Percentiles rank a stretch among this genome's conserved stretches.
Evolutionary conservation across 1,284 basidiomycete species (phyloP).

Genomic region (Puccinia coronata): DNA sequence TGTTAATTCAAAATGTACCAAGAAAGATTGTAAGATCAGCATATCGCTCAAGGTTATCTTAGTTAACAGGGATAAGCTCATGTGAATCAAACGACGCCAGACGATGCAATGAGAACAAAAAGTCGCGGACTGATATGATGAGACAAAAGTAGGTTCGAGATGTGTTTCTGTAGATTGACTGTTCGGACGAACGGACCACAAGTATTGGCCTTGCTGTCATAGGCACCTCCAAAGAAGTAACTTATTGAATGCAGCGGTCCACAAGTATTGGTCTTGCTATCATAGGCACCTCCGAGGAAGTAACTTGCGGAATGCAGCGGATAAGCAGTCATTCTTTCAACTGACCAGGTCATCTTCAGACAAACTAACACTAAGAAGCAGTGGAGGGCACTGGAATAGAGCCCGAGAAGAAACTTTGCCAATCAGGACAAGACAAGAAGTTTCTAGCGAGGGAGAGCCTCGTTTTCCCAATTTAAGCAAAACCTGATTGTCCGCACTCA

Average conservation of each 20-base stretch:
- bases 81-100: neutral
- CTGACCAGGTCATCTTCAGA: neutral
- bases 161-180: neutral
- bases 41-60: neutral
- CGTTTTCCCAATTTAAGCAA: too few species aligned
- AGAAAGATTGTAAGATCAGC: neutral
- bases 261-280: too few species aligned
- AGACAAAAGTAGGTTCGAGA: too few species aligned
- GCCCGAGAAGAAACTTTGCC: neutral
- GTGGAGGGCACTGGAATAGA: neutral
- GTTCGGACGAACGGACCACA: neutral
- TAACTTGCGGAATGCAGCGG: too few species aligned
- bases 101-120: neutral
- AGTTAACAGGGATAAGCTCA: neutral
- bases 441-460: too few species aligned
- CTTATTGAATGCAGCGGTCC: too few species aligned
- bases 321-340: too few species aligned
- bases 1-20: neutral
- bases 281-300: too few species aligned
- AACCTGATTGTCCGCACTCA: too few species aligned
- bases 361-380: neutral
- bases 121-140: neutral
- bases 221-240: neutral
- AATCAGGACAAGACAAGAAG: too few species aligned
- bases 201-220: neutral